phyloP scores from a whole-genome alignment of 1,284 basidiomycete species.

The Psilocybe mexicana region DNA sequence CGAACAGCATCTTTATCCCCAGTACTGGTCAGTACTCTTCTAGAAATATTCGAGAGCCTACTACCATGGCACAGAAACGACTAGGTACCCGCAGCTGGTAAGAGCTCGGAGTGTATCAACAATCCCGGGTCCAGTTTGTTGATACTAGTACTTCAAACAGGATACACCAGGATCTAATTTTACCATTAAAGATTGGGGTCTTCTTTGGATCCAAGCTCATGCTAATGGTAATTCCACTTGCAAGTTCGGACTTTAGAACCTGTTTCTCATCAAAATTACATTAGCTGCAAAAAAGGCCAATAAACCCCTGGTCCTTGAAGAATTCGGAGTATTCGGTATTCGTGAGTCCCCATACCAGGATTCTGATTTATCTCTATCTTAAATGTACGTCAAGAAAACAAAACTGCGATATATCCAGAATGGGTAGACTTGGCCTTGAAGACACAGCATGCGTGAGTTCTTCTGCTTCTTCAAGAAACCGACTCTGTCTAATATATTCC shows the following conservation, averaged over 20 bases:
- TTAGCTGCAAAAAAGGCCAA: slow-evolving; percentile 48
- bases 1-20: slow-evolving; percentile 52
- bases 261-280: slow-evolving; percentile 2
- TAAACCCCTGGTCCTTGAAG: slow-evolving; percentile 57
- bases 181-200: slow-evolving; percentile 49
- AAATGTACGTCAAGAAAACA: slow-evolving; percentile 40
- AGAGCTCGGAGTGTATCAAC: neutral
- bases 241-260: neutral
- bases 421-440: slow-evolving; percentile 53
- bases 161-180: slow-evolving; percentile 53
- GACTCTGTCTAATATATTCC: neutral
- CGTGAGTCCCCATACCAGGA: slow-evolving; percentile 27
- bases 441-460: slow-evolving; percentile 49
- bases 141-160: slow-evolving; percentile 24
- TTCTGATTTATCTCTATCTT: too few species aligned
- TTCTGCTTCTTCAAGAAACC: too few species aligned
- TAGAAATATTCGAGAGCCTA: too few species aligned
- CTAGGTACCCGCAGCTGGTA: slow-evolving; percentile 38
- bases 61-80: neutral
- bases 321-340: slow-evolving; percentile 50
- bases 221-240: slow-evolving; percentile 34
- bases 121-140: neutral
- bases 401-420: slow-evolving; percentile 47
- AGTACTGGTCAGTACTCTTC: slow-evolving; percentile 41
- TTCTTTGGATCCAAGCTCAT: slow-evolving; percentile 54